These are phyloP conservation scores for Suillus tomentosus DNA, from an alignment of 768 basidiomycete species.

Conservation along the genomic window DNA sequence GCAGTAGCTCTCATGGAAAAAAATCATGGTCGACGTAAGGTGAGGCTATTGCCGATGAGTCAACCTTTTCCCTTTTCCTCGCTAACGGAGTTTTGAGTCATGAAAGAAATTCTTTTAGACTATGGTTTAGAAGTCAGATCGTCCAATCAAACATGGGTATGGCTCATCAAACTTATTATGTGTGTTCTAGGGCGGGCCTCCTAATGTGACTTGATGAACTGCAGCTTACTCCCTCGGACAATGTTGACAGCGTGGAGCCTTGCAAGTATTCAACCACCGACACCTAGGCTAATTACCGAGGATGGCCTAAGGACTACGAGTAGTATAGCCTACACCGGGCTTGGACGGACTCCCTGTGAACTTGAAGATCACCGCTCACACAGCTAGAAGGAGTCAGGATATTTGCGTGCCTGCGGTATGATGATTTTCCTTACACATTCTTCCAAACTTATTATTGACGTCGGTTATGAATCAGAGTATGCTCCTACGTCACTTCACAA, in stretches of 20 bases:
- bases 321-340: background rate
- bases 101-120: background rate
- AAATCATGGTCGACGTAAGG: background rate
- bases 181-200: background rate
- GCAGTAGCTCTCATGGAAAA: background rate
- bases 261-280: background rate
- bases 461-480: background rate
- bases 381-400: background rate
- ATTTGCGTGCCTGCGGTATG: background rate
- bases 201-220: background rate
- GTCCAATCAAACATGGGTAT: background rate
- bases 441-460: background rate
- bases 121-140: background rate
- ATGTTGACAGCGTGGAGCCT: background rate
- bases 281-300: background rate
- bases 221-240: background rate
- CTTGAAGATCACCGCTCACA: background rate
- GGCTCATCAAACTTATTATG: background rate
- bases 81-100: background rate
- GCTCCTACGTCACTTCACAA: background rate
- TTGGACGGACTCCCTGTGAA: background rate
- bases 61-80: background rate
- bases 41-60: background rate
- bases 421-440: background rate
- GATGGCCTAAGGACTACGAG: background rate